A percentile compares a stretch with the other conserved stretches of the same genome.
Conservation (phyloP, 352 stramenopile species). For the Phytophthora syringae region DNA sequence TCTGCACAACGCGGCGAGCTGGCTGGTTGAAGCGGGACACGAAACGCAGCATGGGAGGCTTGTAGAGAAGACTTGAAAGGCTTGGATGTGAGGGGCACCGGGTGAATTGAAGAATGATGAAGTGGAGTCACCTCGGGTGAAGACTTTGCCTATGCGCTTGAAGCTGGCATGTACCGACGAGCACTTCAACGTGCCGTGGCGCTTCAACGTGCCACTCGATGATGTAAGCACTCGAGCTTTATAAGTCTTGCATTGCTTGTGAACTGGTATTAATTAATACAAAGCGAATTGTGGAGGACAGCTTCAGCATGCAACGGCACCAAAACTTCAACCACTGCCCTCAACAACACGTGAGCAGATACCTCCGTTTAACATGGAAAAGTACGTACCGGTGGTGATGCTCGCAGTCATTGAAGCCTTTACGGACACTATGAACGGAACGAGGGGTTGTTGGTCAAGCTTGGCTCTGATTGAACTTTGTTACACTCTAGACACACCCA, state of each 20-base stretch:
- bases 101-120: constrained; percentile 19
- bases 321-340: not conserved
- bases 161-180: not conserved
- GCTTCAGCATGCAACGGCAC: constrained; percentile 26
- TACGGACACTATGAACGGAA: no score
- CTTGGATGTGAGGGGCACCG: constrained; percentile 1
- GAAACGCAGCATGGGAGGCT: constrained; percentile 26
- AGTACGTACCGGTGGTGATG: not conserved
- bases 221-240: constrained; percentile 5
- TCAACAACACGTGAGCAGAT: no score
- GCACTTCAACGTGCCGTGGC: constrained; percentile 23
- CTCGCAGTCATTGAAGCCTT: no score
- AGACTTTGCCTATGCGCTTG: not conserved
- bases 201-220: constrained; percentile 29
- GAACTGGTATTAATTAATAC: not conserved
- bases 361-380: constrained; percentile 19
- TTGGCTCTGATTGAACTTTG: constrained; percentile 38
- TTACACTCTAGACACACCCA: constrained; percentile 43
- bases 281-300: constrained; percentile 1
- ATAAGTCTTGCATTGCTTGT: constrained; percentile 10
- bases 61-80: not conserved
- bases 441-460: constrained; percentile 27
- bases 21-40: constrained; percentile 33
- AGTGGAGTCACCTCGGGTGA: not conserved
- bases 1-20: constrained; percentile 12